Percentiles rank a stretch among this genome's conserved stretches.
phyloP scores from a whole-genome alignment of 176 grass and related monocot species.

The bread wheat (Triticum aestivum) region IWGSC_CS_RefSeq_v2.1 NC_057800.1:685014729-685015228 shows the following conservation, averaged over 20 bases:
- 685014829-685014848: constrained; percentile 24
- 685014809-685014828: constrained; percentile 12
- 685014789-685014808: constrained; percentile 19
- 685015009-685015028: background rate
- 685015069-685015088: background rate
- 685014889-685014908: background rate
- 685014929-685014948: constrained; percentile 47
- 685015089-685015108: background rate
- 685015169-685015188: background rate
- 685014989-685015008: background rate
- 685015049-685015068: constrained; percentile 28
- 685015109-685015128: background rate
- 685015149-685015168: background rate
- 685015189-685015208: too few relatives aligned
- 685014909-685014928: constrained; percentile 32
- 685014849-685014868: background rate
- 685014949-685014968: constrained; percentile 37
- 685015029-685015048: constrained; percentile 33
- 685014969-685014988: background rate
- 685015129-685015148: background rate
- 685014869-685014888: background rate
- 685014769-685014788: constrained; percentile 1
- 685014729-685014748: constrained; percentile 32
- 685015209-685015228: too few relatives aligned
- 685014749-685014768: background rate